These are phyloP conservation scores for Euphorbia peplus DNA, from an alignment of 345 rosid genomes.

Conservation along the genomic window DNA sequence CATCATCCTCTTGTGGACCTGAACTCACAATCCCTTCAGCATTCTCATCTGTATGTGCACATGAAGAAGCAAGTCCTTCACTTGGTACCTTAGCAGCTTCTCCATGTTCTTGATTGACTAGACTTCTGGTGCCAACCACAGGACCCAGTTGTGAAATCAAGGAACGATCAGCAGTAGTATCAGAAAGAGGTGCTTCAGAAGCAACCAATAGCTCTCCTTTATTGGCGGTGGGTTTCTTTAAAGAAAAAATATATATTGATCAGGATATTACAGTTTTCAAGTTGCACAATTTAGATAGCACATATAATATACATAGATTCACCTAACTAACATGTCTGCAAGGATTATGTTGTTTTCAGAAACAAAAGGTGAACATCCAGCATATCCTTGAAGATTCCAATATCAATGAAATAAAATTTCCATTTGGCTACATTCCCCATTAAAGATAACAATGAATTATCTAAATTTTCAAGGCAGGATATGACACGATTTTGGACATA, in stretches of 20 bases:
- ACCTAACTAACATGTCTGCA: neutral
- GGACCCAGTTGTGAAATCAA: conserved; percentile 31
- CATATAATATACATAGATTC: neutral
- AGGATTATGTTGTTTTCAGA: neutral
- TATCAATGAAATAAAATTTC: neutral
- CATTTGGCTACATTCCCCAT: neutral
- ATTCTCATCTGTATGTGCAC: conserved; percentile 21
- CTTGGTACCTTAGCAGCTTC: conserved; percentile 26
- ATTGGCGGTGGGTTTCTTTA: conserved; percentile 48
- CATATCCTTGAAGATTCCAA: neutral
- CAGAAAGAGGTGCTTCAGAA: conserved; percentile 39
- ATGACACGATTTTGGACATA: neutral
- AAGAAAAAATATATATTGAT: conserved; percentile 15
- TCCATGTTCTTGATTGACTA: conserved; percentile 25
- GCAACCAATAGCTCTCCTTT: conserved; percentile 43
- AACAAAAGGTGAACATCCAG: neutral
- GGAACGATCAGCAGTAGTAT: conserved; percentile 31
- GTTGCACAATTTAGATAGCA: neutral
- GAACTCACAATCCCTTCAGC: conserved; percentile 19
- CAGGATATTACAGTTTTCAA: conserved; percentile 7
- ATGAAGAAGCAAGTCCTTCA: conserved; percentile 21
- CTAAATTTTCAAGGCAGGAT: neutral
- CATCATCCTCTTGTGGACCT: conserved; percentile 40
- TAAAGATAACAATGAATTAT: neutral
- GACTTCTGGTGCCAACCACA: conserved; percentile 25